Conservation (phyloP, 2,329 filamentous ascomycete genomes). For the Pyrenochaeta sp. region DNA sequence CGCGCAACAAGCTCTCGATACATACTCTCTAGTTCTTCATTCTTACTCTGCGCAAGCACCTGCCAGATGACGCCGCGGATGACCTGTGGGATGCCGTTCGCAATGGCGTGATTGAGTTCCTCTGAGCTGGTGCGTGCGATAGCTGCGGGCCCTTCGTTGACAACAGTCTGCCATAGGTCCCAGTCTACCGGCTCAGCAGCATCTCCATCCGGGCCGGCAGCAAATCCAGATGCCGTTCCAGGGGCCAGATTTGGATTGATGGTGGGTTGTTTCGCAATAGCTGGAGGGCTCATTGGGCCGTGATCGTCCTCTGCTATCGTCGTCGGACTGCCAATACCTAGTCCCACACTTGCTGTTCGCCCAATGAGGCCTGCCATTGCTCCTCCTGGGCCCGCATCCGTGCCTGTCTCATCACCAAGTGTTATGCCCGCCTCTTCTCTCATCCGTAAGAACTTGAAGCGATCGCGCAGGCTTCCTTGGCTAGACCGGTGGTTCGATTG, state of each 20-base stretch:
- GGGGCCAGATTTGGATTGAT: constrained; percentile 78
- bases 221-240: constrained; percentile 84
- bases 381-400: constrained; percentile 49
- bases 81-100: constrained; percentile 90
- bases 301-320: constrained; percentile 54
- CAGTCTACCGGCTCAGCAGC: constrained; percentile 82
- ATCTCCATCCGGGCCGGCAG: constrained; percentile 78
- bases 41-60: constrained; percentile 94
- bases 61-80: constrained; percentile 99
- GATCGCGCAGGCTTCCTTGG: constrained; percentile 55
- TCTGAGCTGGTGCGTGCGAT: constrained; percentile 88
- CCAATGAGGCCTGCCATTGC: constrained; percentile 54
- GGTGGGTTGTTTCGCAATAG: constrained; percentile 63
- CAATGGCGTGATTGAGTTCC: constrained; percentile 89
- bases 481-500: constrained; percentile 43
- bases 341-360: constrained; percentile 52
- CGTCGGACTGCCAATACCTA: constrained; percentile 59
- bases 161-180: constrained; percentile 97
- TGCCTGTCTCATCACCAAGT: constrained; percentile 56
- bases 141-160: constrained; percentile 90
- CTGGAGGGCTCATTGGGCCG: constrained; percentile 39
- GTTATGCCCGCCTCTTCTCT: constrained; percentile 55
- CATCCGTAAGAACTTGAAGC: constrained; percentile 57
- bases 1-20: constrained; percentile 83
- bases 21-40: constrained; percentile 84